Evolutionary conservation across 169 alveolate species (phyloP), one percentile per base, ranked within the genome.

Genomic region (Neospora caninum): DNA sequence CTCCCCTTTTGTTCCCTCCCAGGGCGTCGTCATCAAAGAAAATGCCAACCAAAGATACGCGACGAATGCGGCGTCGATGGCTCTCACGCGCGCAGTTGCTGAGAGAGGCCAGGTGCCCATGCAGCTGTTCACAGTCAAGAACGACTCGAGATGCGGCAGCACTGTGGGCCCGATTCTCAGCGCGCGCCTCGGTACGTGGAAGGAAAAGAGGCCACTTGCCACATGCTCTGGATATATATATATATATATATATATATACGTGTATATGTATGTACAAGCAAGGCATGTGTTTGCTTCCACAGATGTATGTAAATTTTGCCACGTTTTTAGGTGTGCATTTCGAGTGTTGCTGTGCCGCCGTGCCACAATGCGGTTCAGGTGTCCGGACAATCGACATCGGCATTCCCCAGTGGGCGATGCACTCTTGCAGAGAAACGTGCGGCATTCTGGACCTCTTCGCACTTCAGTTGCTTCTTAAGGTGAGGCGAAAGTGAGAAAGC

Each of bases 121-220:
- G 38, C 98, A 99, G 96, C 99, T 98, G 54, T 99, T 99, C 93
- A 97, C 98, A 39, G 99, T 99, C 27, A 98, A 97, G 94, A 98
- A 98, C 93, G 98, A 97, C 89, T 96, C 98, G 18, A 98, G 99
- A 58, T 98, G 99, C 95, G 99, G 99, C 42, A 96, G 99, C 41
- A 99, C 99, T 18, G 98, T 99, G 64, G 99, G 99, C 22, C 99
- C 99, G 42, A 96, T 97, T 94, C 96, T 98, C 94, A 97, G 99
- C 36, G 96, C 99, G 42, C 97, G 97, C 25, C 94, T 98, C 49
- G 99, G 99, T 94, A 45, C 70, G 94, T 13, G 53, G 84, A 6
- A 27, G 29, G 34, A 25, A 10, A 36, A 34, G 4, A 54, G 38
- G 43, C n/a, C 27, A 91, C 58, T 80, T 34, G 36, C 4, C 16